Conservation (phyloP, 2,329 filamentous ascomycete genomes). For the Ophiostoma sp. region DNA sequence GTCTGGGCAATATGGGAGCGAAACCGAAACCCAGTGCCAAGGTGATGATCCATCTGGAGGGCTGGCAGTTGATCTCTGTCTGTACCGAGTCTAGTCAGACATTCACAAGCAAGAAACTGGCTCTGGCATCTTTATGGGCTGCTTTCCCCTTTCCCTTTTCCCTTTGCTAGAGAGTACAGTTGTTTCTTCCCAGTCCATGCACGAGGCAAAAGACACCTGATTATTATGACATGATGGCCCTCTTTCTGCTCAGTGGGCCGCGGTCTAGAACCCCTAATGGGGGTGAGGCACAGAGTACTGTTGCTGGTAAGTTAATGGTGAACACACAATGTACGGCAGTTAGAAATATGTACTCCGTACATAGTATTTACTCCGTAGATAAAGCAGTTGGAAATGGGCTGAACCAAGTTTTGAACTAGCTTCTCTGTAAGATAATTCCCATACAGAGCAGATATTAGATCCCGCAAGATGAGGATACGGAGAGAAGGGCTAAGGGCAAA, state of each 20-base stretch:
- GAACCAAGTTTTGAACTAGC: no score
- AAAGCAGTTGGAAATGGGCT: background rate
- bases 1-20: background rate
- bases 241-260: constrained; percentile 8
- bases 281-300: background rate
- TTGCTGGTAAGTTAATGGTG: no score
- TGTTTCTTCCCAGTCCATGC: background rate
- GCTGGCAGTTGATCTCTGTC: background rate
- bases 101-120: no score
- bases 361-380: no score
- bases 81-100: no score
- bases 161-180: no score
- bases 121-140: no score
- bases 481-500: background rate
- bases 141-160: no score
- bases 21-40: background rate
- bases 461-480: background rate
- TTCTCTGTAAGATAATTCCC: no score
- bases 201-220: constrained; percentile 21
- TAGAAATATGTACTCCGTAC: no score
- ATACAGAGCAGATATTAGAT: background rate
- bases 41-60: constrained; percentile 4
- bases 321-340: no score
- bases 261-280: background rate
- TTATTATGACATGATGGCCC: constrained; percentile 25